Evolutionary conservation across 345 rosid genomes (phyloP).

Genomic region (Adansonia digitata): DNA sequence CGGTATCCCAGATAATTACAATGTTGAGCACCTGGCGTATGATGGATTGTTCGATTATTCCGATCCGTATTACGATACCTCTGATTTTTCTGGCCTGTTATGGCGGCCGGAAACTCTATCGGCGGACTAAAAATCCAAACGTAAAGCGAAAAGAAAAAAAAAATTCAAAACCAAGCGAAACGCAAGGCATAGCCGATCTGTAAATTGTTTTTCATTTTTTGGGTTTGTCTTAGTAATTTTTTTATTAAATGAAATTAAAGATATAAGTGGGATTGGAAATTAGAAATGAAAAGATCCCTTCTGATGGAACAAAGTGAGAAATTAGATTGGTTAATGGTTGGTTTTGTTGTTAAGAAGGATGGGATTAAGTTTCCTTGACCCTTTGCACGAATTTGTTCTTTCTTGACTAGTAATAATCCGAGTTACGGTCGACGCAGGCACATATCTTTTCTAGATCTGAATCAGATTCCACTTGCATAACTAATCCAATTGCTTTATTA

Average conservation of each 20-base stretch:
- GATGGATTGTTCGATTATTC: conserved; percentile 53
- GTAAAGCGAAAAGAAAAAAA: background rate
- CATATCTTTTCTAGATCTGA: background rate
- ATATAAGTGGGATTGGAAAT: conserved; percentile 1
- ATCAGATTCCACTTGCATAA: background rate
- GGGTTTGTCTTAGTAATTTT: background rate
- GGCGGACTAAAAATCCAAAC: conserved; percentile 20
- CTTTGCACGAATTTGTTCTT: background rate
- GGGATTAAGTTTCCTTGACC: background rate
- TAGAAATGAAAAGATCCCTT: background rate
- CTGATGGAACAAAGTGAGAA: background rate
- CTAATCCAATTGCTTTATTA: too few relatives aligned
- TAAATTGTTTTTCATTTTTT: conserved; percentile 1
- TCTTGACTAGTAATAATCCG: background rate
- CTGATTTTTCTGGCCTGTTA: conserved; percentile 32
- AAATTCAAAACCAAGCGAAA: background rate
- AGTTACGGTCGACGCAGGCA: too few relatives aligned
- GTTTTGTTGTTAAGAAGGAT: background rate
- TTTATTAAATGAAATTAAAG: background rate
- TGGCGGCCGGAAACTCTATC: conserved; percentile 65
- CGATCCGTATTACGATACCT: conserved; percentile 36
- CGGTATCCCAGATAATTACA: conserved; percentile 27
- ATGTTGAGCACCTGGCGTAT: conserved; percentile 38
- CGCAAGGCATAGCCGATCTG: conserved; percentile 2
- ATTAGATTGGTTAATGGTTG: background rate